Evolutionary conservation across 257 asterid genomes (phyloP).

Genomic region (Plantago major): DNA sequence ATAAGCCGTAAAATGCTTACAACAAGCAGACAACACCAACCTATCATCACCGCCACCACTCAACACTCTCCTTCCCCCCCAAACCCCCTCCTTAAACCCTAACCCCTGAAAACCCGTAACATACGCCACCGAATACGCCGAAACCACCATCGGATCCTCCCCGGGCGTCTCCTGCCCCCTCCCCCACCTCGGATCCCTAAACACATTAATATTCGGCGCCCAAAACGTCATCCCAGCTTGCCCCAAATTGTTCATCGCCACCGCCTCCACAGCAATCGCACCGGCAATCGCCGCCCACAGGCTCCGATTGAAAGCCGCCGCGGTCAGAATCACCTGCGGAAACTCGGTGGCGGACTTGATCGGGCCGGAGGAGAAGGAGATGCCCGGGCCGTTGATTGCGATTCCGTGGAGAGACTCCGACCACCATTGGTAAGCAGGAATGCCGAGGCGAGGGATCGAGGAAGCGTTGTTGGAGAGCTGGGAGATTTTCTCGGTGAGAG

Average conservation of each 20-base stretch:
- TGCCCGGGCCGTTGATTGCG: constrained; percentile 77
- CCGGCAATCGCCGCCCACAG: constrained; percentile 59
- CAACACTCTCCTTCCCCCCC: constrained; percentile 31
- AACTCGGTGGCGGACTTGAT: constrained; percentile 61
- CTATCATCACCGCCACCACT: constrained; percentile 20
- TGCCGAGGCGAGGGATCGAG: constrained; percentile 57
- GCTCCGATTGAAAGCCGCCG: constrained; percentile 72
- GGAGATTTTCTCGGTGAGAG: constrained; percentile 64
- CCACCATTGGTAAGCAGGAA: constrained; percentile 90
- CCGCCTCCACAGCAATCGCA: constrained; percentile 70
- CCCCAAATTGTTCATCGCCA: constrained; percentile 68
- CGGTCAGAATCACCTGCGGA: constrained; percentile 79
- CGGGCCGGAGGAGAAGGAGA: constrained; percentile 57
- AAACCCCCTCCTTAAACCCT: constrained; percentile 8
- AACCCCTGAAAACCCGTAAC: constrained; percentile 63
- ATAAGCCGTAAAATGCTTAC: constrained; percentile 92
- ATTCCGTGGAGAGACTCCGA: constrained; percentile 93
- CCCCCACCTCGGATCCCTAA: constrained; percentile 97
- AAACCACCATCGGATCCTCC: constrained; percentile 79
- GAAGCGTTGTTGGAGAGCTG: constrained; percentile 64
- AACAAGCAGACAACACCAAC: constrained; percentile 80
- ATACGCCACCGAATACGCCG: constrained; percentile 65
- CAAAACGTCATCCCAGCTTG: constrained; percentile 89
- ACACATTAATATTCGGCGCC: constrained; percentile 89
- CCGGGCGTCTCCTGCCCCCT: constrained; percentile 98